Percentiles rank a stretch among this genome's conserved stretches.
phyloP scores from a whole-genome alignment of 2,329 filamentous ascomycete species.

The Bipolaris gigantea region DNA sequence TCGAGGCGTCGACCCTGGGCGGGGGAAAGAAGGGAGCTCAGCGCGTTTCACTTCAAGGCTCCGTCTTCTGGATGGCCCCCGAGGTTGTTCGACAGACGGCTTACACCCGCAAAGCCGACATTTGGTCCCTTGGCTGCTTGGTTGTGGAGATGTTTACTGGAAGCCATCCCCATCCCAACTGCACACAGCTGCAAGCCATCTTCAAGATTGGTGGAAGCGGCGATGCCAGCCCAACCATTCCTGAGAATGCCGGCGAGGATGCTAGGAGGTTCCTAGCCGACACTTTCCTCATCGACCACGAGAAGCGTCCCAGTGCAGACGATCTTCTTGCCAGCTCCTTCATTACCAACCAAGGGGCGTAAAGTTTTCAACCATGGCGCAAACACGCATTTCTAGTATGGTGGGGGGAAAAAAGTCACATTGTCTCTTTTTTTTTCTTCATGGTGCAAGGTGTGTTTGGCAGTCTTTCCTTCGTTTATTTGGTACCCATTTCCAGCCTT shows the following conservation, averaged over 20 bases:
- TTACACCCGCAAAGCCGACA: constrained; percentile 97
- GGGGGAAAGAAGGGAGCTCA: constrained; percentile 37
- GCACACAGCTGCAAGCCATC: constrained; percentile 94
- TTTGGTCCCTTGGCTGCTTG: constrained; percentile 95
- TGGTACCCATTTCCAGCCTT: neutral
- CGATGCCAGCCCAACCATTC: constrained; percentile 83
- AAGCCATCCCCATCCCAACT: constrained; percentile 93
- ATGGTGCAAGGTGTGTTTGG: constrained; percentile 4
- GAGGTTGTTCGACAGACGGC: constrained; percentile 98
- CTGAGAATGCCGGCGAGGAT: constrained; percentile 81
- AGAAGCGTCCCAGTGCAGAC: constrained; percentile 86
- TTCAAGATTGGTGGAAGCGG: constrained; percentile 91
- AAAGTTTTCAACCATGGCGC: constrained; percentile 10
- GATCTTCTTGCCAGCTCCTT: constrained; percentile 85
- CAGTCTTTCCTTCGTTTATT: neutral
- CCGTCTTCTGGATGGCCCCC: constrained; percentile 99
- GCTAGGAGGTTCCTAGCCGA: constrained; percentile 79
- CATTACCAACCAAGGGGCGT: constrained; percentile 64
- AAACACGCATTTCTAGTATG: constrained; percentile 10
- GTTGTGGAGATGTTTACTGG: constrained; percentile 99
- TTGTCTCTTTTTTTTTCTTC: constrained; percentile 2
- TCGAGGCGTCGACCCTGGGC: constrained; percentile 81
- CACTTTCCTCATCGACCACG: constrained; percentile 96
- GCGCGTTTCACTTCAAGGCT: constrained; percentile 84
- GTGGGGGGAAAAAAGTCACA: constrained; percentile 11